Base-by-base conservation (phyloP, 306 rosid genomes). In the Begonia peltatifolia region DNA sequence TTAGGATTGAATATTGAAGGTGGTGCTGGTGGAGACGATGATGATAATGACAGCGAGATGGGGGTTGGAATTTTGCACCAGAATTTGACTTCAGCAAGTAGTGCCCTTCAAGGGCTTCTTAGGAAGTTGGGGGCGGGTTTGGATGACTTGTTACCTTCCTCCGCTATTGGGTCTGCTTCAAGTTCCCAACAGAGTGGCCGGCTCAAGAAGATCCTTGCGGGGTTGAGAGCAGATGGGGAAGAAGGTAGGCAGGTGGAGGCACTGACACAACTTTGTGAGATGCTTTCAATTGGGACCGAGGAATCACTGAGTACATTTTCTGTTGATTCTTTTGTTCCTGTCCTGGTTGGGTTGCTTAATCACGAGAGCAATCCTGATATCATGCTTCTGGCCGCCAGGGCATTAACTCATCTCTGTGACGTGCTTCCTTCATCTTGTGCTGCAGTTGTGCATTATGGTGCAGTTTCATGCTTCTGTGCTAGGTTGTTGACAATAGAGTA, bases 341-440 rank as follows among this genome's bases (percentile, higher is more conserved):
- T 92, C 60, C 99, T 92, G 0, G 99, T 92, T 6, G 93, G 94
- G 51, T 69, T 92, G 79, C 84, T 92, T 47, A 92, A 86, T 70
- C 99, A 92, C 44, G 99, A 92, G 74, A 75, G 83, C 73, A 92
- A 92, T 66, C 94, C 99, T 6, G 99, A 92, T 74, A 81, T 92
- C n/a, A 92, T 92, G 99, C 96, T 92, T 17, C 87, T 92, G 4
- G 99, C 99, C 0, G 99, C 99, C 6, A 77, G 99, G 77, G 99
- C 99, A 9, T 79, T 92, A 2, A 92, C 99, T 11, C 96, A 92
- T 75, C 81, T 92, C 0, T 86, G 96, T 9, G 99, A 92, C 14
- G 96, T 92, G 61, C 80, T 92, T 0, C 99, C 99, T 44, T 92
- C 99, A 1, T 92, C 99, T 8, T 92, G 99, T 59, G 96, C 84